Evolutionary conservation across 768 basidiomycete species (phyloP).

Genomic region (Rickenella mellea): DNA sequence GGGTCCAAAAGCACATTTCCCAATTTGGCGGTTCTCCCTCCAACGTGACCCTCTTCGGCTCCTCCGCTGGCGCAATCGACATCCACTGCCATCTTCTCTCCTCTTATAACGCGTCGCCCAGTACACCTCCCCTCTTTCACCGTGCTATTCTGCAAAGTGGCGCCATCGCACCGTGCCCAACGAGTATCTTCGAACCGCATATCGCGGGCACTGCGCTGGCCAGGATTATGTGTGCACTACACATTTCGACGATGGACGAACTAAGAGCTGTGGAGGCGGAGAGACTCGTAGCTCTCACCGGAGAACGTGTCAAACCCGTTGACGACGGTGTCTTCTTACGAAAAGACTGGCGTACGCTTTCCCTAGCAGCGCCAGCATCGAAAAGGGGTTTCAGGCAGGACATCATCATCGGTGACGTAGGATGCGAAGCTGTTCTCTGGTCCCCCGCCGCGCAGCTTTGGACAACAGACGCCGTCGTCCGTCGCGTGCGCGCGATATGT

Average conservation of each 20-base stretch:
- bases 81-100: constrained; percentile 59
- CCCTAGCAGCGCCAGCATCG: constrained; percentile 14
- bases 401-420: constrained; percentile 67
- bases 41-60: constrained; percentile 32
- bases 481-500: constrained; percentile 65
- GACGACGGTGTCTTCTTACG: constrained; percentile 68
- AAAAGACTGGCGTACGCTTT: constrained; percentile 34
- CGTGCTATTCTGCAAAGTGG: constrained; percentile 67
- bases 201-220: constrained; percentile 61
- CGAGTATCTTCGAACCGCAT: constrained; percentile 45
- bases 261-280: constrained; percentile 51
- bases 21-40: constrained; percentile 61
- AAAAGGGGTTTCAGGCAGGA: constrained; percentile 33
- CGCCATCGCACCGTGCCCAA: constrained; percentile 39
- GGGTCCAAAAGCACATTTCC: constrained; percentile 48
- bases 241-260: constrained; percentile 46
- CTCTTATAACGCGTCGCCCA: constrained; percentile 12
- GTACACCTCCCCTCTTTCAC: constrained; percentile 46
- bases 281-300: constrained; percentile 39
- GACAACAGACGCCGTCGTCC: constrained; percentile 50
- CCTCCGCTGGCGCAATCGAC: constrained; percentile 37
- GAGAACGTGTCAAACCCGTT: constrained; percentile 42
- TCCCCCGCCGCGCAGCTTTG: constrained; percentile 49
- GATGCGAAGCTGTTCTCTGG: constrained; percentile 58
- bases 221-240: constrained; percentile 48